These are phyloP conservation scores for Plectosphaerella cucumerina DNA, from an alignment of 2,329 filamentous ascomycete genomes.

Conservation along the genomic window DNA sequence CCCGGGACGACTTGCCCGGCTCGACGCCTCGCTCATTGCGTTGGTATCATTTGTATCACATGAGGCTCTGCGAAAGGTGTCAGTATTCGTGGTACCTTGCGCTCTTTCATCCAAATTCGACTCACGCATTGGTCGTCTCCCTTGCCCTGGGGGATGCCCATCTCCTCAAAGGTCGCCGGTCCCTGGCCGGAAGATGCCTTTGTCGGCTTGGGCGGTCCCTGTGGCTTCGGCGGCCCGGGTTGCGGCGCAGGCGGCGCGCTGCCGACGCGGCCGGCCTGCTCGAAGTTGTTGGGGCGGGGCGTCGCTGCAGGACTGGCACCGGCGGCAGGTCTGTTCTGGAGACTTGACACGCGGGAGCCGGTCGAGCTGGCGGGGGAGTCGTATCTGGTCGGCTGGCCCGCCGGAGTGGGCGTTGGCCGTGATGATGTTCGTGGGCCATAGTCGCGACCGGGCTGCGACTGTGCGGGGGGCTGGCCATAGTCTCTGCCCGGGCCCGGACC, in stretches of 20 bases:
- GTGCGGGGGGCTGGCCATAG: constrained; percentile 10
- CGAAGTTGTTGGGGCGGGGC: constrained; percentile 7
- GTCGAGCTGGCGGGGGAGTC: not conserved
- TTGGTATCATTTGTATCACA: not conserved
- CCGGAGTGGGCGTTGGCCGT: constrained; percentile 18
- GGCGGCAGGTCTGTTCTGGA: constrained; percentile 2
- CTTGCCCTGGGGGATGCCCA: constrained; percentile 86
- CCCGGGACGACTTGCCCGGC: no score
- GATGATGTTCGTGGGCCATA: constrained; percentile 34
- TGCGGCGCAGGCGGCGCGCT: constrained; percentile 30
- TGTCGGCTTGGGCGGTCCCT: constrained; percentile 30
- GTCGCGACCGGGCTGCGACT: constrained; percentile 24
- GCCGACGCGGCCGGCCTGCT: constrained; percentile 23
- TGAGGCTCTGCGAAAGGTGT: not conserved
- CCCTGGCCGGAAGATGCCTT: constrained; percentile 60
- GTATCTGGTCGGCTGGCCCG: not conserved
- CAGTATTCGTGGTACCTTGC: not conserved
- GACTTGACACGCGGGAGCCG: not conserved
- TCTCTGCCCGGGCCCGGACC: not conserved
- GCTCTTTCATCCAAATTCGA: constrained; percentile 13
- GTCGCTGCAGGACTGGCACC: constrained; percentile 6
- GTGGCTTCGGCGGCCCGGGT: constrained; percentile 16
- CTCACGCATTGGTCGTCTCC: constrained; percentile 88
- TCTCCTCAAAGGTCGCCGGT: constrained; percentile 94
- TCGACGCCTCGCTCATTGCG: not conserved